These are phyloP conservation scores for Suillus clintonianus DNA, from an alignment of 768 basidiomycete genomes.

Conservation along the genomic window DNA sequence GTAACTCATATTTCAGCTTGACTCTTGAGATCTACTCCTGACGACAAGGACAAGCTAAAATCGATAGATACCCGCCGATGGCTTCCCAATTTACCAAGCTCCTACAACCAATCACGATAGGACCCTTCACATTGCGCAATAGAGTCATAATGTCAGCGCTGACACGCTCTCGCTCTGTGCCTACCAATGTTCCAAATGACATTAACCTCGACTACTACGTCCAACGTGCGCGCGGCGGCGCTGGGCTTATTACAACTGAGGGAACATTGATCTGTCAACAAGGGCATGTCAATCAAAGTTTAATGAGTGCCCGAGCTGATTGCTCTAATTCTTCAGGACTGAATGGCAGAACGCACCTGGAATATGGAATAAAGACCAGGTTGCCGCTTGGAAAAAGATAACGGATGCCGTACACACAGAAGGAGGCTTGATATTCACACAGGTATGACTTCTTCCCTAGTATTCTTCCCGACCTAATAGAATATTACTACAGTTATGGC, in stretches of 20 bases:
- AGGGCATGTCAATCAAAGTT: constrained; percentile 31
- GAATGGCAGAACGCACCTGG: constrained; percentile 49
- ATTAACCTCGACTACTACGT: constrained; percentile 44
- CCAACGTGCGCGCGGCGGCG: constrained; percentile 41
- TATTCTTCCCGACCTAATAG: neutral
- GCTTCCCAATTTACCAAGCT: constrained; percentile 19
- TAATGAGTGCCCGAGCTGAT: neutral
- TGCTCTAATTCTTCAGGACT: constrained; percentile 28
- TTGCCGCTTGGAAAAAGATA: constrained; percentile 47
- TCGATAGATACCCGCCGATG: neutral
- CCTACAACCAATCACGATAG: constrained; percentile 37
- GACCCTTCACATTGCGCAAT: constrained; percentile 39
- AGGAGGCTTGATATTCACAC: constrained; percentile 45
- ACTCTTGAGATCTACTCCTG: too few relatives aligned
- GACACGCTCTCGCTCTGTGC: constrained; percentile 41
- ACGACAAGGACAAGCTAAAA: neutral
- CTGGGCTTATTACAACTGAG: constrained; percentile 43
- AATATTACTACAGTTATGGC: constrained; percentile 36
- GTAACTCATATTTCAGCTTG: too few relatives aligned
- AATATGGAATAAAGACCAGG: constrained; percentile 47
- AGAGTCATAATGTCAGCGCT: constrained; percentile 42
- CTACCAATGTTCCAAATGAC: constrained; percentile 38
- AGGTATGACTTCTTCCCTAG: constrained; percentile 29
- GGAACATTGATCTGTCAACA: constrained; percentile 42
- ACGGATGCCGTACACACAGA: constrained; percentile 48